A percentile compares a stretch with the other conserved stretches of the same genome.
These are phyloP conservation scores for Chlamydomonas incerta DNA, from an alignment of 139 green algal genomes.

Conservation along the genomic window DNA sequence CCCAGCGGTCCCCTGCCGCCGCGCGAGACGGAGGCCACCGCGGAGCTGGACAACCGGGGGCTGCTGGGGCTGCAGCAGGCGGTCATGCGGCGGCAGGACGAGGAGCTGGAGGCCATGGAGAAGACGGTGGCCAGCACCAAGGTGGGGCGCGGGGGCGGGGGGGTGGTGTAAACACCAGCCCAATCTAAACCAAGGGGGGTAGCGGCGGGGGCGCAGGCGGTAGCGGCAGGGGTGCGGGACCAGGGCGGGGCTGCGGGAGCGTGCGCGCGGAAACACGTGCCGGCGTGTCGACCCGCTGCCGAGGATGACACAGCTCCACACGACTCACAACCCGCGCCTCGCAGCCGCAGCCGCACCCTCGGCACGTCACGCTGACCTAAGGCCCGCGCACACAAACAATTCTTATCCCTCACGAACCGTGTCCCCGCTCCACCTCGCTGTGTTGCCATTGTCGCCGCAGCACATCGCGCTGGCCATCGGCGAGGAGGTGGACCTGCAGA, in stretches of 20 bases:
- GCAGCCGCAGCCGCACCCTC: neutral
- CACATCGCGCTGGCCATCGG: constrained; percentile 91
- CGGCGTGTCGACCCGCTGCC: no score
- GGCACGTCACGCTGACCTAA: neutral
- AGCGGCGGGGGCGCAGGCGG: no score
- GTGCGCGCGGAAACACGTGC: no score
- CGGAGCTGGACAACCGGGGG: constrained; percentile 43
- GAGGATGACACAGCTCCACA: no score
- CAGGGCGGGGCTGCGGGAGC: no score
- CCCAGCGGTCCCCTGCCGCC: constrained; percentile 14
- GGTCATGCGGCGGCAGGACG: constrained; percentile 83
- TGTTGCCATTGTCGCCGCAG: no score
- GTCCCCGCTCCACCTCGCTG: no score
- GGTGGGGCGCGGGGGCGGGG: constrained; percentile 45
- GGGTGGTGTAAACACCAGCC: neutral
- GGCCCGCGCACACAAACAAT: no score
- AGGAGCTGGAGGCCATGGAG: constrained; percentile 82
- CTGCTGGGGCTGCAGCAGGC: constrained; percentile 58
- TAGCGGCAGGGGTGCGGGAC: no score
- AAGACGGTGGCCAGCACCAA: constrained; percentile 78
- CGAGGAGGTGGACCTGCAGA: constrained; percentile 91
- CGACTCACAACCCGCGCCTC: no score
- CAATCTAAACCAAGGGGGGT: no score
- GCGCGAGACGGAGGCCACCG: constrained; percentile 57
- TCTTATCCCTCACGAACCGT: no score